These are phyloP conservation scores for Perkinsus marinus DNA, from an alignment of 169 alveolate genomes.

Conservation along the genomic window DNA sequence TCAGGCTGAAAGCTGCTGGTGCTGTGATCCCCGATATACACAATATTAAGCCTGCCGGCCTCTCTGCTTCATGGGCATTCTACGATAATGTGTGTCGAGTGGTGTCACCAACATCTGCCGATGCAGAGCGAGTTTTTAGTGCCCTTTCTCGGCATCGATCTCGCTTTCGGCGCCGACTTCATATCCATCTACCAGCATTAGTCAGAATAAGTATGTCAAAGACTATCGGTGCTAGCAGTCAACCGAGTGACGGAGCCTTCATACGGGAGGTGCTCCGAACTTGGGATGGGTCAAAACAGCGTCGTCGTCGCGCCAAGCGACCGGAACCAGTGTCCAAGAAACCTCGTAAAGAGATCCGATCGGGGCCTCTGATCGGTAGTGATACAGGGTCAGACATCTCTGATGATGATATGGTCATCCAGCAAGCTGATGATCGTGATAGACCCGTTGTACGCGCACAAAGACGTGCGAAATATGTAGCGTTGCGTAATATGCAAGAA, in stretches of 20 bases:
- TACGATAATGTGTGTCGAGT: background rate
- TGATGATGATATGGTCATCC: background rate
- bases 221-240: background rate
- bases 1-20: background rate
- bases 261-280: background rate
- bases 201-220: background rate
- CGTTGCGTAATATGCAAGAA: background rate
- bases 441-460: background rate
- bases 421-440: background rate
- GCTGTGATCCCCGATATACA: background rate
- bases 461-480: background rate
- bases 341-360: background rate
- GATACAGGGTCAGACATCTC: background rate
- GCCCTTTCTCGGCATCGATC: background rate
- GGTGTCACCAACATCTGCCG: background rate
- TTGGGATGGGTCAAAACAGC: background rate
- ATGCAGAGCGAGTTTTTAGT: background rate
- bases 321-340: background rate
- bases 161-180: background rate
- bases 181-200: background rate
- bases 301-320: background rate
- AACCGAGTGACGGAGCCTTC: background rate
- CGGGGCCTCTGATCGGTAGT: background rate
- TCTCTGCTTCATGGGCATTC: background rate
- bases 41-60: background rate